Evolutionary conservation across 345 rosid genomes (phyloP).

Genomic region (Physaria fendleri): DNA sequence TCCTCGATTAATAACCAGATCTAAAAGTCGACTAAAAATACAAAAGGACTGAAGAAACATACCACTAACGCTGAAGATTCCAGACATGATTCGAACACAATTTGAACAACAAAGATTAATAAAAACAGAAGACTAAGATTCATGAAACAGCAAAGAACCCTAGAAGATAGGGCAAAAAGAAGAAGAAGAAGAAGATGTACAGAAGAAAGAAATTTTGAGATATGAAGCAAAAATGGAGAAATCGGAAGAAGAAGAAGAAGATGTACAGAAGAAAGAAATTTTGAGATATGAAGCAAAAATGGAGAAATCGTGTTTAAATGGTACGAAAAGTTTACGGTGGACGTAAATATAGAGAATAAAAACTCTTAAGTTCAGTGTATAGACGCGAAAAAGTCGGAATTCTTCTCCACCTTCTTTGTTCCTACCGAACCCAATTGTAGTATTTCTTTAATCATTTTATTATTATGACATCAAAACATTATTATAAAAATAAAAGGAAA

Average conservation of each 20-base stretch:
- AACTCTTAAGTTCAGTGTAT: constrained; percentile 55
- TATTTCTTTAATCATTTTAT: neutral
- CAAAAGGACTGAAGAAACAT: constrained; percentile 5
- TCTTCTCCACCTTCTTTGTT: constrained; percentile 43
- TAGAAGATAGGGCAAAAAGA: constrained; percentile 79
- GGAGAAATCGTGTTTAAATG: constrained; percentile 22
- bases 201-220: neutral
- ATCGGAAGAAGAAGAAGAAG: neutral
- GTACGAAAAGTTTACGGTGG: constrained; percentile 7
- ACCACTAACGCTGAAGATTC: constrained; percentile 66
- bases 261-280: neutral
- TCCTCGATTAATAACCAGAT: neutral
- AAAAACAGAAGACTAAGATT: constrained; percentile 24
- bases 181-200: neutral
- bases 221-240: constrained; percentile 5
- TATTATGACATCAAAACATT: constrained; percentile 6
- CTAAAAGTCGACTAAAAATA: neutral
- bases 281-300: neutral
- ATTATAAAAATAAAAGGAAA: neutral
- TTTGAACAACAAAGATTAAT: constrained; percentile 30
- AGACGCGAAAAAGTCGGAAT: constrained; percentile 36
- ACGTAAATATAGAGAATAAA: constrained; percentile 4
- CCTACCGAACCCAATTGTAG: constrained; percentile 19
- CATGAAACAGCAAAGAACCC: constrained; percentile 65
- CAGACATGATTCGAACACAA: constrained; percentile 61